phyloP scores from a whole-genome alignment of 2,329 filamentous ascomycete species.

The Elsinoe australis region DNA sequence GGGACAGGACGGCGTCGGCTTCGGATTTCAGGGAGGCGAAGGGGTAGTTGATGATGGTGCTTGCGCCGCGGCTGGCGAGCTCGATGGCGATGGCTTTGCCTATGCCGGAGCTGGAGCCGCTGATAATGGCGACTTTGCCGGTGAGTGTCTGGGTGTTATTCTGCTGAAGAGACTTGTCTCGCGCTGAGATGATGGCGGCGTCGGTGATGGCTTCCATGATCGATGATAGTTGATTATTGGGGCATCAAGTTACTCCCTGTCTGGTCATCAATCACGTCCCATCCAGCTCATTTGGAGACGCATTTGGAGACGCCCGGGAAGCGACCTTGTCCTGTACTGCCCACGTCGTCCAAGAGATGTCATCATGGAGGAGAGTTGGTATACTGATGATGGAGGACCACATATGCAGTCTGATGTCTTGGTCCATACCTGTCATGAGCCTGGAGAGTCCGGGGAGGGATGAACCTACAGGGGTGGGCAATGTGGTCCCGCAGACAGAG shows the following conservation, averaged over 20 bases:
- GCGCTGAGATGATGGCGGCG: background rate
- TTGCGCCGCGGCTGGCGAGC: conserved; percentile 40
- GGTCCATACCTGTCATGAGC: too few species aligned
- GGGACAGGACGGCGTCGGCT: conserved; percentile 27
- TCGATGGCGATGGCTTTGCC: conserved; percentile 41
- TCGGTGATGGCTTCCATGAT: conserved; percentile 14
- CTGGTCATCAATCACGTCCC: too few species aligned
- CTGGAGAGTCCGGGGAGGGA: too few species aligned
- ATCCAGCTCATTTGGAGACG: too few species aligned
- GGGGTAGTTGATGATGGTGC: conserved; percentile 45
- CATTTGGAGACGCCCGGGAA: too few species aligned
- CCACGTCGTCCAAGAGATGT: background rate
- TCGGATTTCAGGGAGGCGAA: conserved; percentile 27
- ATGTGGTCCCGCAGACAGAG: conserved; percentile 5
- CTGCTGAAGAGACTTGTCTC: conserved; percentile 3
- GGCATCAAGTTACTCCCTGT: too few species aligned
- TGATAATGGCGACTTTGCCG: conserved; percentile 19
- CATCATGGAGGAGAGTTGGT: background rate
- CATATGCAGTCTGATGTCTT: too few species aligned
- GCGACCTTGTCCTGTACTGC: too few species aligned
- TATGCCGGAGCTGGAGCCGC: conserved; percentile 39
- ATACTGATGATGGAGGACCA: too few species aligned
- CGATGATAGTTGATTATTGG: too few species aligned
- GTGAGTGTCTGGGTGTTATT: conserved; percentile 16
- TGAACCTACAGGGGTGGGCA: too few species aligned